Evolutionary conservation across 2,329 filamentous ascomycete genomes (phyloP).

Genomic region (Myriangium duriaei): DNA sequence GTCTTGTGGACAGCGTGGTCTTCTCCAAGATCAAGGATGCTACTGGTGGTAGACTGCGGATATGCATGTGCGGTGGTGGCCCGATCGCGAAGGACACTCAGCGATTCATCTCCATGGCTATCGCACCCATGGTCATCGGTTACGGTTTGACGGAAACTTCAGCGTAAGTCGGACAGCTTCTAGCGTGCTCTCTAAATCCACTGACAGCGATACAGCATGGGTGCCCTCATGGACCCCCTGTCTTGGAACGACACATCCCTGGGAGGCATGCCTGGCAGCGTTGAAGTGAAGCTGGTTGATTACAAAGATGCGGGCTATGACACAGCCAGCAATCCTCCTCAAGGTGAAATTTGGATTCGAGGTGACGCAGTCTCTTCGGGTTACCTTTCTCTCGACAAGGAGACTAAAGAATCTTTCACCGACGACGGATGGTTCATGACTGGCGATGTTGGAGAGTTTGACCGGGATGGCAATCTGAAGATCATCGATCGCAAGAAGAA

Average conservation of each 20-base stretch:
- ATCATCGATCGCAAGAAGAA: conserved; percentile 98
- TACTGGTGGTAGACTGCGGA: conserved; percentile 76
- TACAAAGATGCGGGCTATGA: conserved; percentile 80
- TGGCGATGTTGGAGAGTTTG: conserved; percentile 87
- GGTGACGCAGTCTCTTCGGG: conserved; percentile 61
- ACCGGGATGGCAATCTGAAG: conserved; percentile 62
- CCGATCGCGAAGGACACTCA: conserved; percentile 80
- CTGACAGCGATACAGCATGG: conserved; percentile 40
- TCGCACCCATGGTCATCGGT: conserved; percentile 87
- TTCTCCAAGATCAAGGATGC: conserved; percentile 87
- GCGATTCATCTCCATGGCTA: conserved; percentile 79
- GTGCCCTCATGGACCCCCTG: conserved; percentile 68
- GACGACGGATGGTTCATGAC: conserved; percentile 94
- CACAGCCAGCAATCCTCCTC: conserved; percentile 60
- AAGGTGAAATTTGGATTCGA: conserved; percentile 86
- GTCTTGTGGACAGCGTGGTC: conserved; percentile 65
- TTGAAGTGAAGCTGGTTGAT: conserved; percentile 88
- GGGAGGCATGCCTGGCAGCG: conserved; percentile 61
- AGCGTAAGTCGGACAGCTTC: conserved; percentile 29
- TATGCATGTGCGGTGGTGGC: conserved; percentile 89
- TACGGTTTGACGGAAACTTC: conserved; percentile 92
- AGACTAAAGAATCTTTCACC: conserved; percentile 65
- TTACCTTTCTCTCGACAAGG: conserved; percentile 77
- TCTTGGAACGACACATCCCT: conserved; percentile 69
- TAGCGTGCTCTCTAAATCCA: background rate